Evolutionary conservation across 2,329 filamentous ascomycete genomes (phyloP).

Genomic region (Colletotrichum magnum): DNA sequence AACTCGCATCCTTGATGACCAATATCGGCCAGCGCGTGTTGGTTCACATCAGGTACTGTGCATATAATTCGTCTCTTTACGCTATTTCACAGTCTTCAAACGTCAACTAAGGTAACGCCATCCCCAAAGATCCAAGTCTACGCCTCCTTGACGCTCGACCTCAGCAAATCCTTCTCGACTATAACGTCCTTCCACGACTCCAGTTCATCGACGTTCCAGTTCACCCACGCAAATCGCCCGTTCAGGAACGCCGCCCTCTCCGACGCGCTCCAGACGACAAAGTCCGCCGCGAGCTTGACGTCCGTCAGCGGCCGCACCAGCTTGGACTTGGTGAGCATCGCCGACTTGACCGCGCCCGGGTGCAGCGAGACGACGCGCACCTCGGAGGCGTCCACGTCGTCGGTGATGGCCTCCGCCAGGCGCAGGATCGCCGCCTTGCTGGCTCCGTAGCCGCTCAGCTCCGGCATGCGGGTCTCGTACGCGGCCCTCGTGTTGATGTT

Average conservation of each 20-base stretch:
- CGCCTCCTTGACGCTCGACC: conserved; percentile 33
- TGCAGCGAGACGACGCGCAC: conserved; percentile 20
- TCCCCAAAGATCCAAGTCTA: not conserved
- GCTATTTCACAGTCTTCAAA: too few species aligned
- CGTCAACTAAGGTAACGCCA: too few species aligned
- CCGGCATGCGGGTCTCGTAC: conserved; percentile 41
- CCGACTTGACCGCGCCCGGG: conserved; percentile 25
- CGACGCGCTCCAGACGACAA: conserved; percentile 48
- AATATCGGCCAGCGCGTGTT: too few species aligned
- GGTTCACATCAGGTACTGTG: too few species aligned
- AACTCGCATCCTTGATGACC: too few species aligned
- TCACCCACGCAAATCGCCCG: conserved; percentile 50
- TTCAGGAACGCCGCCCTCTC: conserved; percentile 51
- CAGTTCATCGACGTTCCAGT: conserved; percentile 53
- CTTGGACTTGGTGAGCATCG: conserved; percentile 18
- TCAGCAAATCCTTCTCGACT: conserved; percentile 41
- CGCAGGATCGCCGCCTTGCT: conserved; percentile 82
- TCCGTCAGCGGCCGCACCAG: conserved; percentile 14
- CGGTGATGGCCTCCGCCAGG: conserved; percentile 77
- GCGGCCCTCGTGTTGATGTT: conserved; percentile 28
- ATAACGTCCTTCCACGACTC: conserved; percentile 9
- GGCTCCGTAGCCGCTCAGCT: conserved; percentile 78
- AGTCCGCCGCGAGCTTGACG: conserved; percentile 46
- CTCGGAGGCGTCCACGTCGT: conserved; percentile 57
- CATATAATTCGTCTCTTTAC: too few species aligned